Evolutionary conservation across 495 filamentous ascomycete genomes (phyloP), one percentile per base, ranked within the genome.

Genomic region (Aspergillus bertholletiae): DNA sequence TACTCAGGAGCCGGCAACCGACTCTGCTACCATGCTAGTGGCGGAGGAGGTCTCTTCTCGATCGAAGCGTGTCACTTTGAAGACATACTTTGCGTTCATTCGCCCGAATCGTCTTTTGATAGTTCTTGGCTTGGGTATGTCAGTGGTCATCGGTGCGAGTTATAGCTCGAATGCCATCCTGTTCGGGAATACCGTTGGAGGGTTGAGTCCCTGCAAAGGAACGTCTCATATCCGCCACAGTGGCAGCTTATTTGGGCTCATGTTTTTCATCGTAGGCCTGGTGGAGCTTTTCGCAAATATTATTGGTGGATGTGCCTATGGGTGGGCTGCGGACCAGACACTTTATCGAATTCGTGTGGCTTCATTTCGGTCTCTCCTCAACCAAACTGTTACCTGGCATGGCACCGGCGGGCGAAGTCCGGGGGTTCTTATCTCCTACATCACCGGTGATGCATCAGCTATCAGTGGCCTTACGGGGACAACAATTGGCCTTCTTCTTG

Each of bases 201-300:
- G 55, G 20, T 45, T 80, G 21, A 75, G 68, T 53, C 68, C 70
- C 1, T 80, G 76, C 54, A 60, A 65, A n/a, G 58, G 61, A 15
- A 44, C 73, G 9, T 50, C 62, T 5, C 59, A 58, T 1, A 74
- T 78, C 22, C 53, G 64, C 37, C 58, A 71, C 24, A 66, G 65
- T 30, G 76, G 76, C 5, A 66, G 73, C 43, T 72, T 82, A 18
- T 81, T 66, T 46, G 76, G 76, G n/a, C 64, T 80, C 8, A 65
- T 82, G 54, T 80, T 83, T 61, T 82, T 84, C 56, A 61, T 80
- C 28, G 61, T 82, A 15, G 74, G 77, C 1, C 45, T 82, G 5
- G 59, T 77, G 35, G 79, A 75, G 15, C 67, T 84, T n/a, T 63
- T 68, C 7, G 78, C 78, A 15, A 80, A 83, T 53, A 32, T 76